These are phyloP conservation scores for Ophiostoma pallidulum DNA, from an alignment of 2,329 filamentous ascomycete species.

Conservation along the genomic window DNA sequence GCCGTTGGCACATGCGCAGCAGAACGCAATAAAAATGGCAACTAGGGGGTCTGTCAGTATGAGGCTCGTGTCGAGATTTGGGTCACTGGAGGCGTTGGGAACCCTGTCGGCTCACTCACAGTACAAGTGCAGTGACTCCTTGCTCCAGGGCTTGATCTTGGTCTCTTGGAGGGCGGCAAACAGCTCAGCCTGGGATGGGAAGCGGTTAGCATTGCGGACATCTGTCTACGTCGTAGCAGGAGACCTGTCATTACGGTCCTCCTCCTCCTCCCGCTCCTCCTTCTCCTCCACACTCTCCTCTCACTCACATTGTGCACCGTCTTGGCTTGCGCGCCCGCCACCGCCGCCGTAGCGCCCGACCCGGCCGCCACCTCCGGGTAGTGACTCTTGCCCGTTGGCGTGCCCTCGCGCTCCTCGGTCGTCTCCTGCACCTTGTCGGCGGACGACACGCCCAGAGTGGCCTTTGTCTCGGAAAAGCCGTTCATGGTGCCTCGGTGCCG, in stretches of 20 bases:
- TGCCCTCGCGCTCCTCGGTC: not conserved
- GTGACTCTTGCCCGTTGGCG: slow-evolving; percentile 1
- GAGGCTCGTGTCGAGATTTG: no score
- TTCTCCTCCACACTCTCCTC: no score
- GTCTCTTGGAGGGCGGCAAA: slow-evolving; percentile 17
- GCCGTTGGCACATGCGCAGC: slow-evolving; percentile 38
- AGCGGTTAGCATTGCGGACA: no score
- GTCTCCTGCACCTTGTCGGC: not conserved
- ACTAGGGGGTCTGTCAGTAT: slow-evolving; percentile 21
- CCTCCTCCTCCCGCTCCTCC: no score
- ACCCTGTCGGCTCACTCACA: no score
- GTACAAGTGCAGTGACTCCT: slow-evolving; percentile 25
- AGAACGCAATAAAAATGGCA: slow-evolving; percentile 35
- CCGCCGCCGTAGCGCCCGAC: not conserved
- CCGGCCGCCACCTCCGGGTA: slow-evolving; percentile 8
- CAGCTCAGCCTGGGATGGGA: slow-evolving; percentile 40
- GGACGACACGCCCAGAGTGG: no score
- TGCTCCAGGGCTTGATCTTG: slow-evolving; percentile 10
- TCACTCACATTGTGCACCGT: slow-evolving; percentile 10
- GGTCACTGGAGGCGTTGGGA: no score
- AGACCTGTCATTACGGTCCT: no score
- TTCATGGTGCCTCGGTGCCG: no score
- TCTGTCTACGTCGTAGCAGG: no score
- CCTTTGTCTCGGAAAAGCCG: no score
- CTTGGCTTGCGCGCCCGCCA: slow-evolving; percentile 6